Evolutionary conservation across 441 rosid genomes (phyloP).

Genomic region (Gossypium laxum): DNA sequence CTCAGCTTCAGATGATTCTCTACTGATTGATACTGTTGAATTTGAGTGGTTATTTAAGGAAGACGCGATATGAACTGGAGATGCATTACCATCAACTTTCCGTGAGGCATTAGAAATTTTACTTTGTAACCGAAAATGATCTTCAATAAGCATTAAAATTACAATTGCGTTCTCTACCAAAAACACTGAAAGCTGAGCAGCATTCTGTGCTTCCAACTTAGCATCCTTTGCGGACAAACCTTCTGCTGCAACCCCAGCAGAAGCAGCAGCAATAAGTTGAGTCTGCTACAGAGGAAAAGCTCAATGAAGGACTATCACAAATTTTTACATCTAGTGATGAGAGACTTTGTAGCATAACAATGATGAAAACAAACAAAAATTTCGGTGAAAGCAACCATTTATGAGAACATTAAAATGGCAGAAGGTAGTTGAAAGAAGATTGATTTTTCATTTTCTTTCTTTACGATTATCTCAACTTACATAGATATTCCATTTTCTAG

Average conservation of each 20-base stretch:
- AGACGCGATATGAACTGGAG: constrained; percentile 70
- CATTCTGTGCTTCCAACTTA: constrained; percentile 81
- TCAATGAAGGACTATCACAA: constrained; percentile 21
- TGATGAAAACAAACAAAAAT: constrained; percentile 8
- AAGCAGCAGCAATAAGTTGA: constrained; percentile 98
- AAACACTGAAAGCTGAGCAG: constrained; percentile 94
- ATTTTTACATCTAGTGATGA: constrained; percentile 8
- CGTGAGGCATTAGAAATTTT: constrained; percentile 56
- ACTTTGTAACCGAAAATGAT: constrained; percentile 95
- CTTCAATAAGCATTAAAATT: constrained; percentile 97
- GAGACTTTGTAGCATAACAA: background rate
- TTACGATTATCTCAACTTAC: background rate
- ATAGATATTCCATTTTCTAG: background rate
- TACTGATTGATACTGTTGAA: constrained; percentile 27
- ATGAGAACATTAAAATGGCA: background rate
- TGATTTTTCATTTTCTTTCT: background rate
- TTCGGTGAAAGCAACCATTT: background rate
- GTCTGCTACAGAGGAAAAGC: constrained; percentile 54
- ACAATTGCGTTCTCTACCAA: constrained; percentile 99
- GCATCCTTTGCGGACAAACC: constrained; percentile 84
- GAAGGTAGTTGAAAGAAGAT: constrained; percentile 1
- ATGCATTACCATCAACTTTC: constrained; percentile 47
- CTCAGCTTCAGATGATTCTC: constrained; percentile 49
- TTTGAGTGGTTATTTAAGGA: constrained; percentile 44
- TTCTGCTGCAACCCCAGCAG: constrained; percentile 99